Evolutionary conservation across 2,329 filamentous ascomycete species (phyloP).

Genomic region (Trichoderma lentiforme): DNA sequence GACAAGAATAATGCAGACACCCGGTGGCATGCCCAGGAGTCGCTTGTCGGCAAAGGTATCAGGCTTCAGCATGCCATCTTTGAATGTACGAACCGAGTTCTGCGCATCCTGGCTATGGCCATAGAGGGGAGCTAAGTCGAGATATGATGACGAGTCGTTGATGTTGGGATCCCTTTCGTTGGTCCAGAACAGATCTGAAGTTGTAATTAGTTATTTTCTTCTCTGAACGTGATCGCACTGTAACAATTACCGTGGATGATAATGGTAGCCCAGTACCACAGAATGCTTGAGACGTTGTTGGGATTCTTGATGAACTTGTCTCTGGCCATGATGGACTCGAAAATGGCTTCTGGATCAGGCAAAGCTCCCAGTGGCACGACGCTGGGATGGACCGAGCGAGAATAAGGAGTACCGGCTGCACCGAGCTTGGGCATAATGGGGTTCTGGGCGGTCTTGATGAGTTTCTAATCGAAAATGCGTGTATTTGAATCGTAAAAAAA

Average conservation of each 20-base stretch:
- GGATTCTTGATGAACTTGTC: conserved; percentile 55
- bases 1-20: conserved; percentile 67
- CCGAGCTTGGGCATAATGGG: conserved; percentile 62
- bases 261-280: conserved; percentile 72
- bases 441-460: conserved; percentile 43
- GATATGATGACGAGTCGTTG: conserved; percentile 67
- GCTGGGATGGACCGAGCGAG: conserved; percentile 59
- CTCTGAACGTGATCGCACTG: neutral
- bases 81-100: conserved; percentile 64
- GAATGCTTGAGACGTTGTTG: conserved; percentile 68
- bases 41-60: conserved; percentile 71
- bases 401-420: conserved; percentile 64
- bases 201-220: neutral
- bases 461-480: neutral
- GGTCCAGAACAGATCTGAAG: conserved; percentile 65
- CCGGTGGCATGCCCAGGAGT: conserved; percentile 67
- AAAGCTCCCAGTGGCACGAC: conserved; percentile 59
- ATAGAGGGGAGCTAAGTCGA: conserved; percentile 70
- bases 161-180: conserved; percentile 57
- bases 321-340: conserved; percentile 58
- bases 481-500: neutral
- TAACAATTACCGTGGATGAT: conserved; percentile 61
- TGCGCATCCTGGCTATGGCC: conserved; percentile 66
- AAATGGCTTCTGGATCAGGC: conserved; percentile 63
- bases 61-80: conserved; percentile 68